Percentiles rank a stretch among this genome's conserved stretches.
These are phyloP conservation scores for Sugiyamaella marilandica DNA, from an alignment of 805 yeast genomes.

Conservation along the genomic window DNA sequence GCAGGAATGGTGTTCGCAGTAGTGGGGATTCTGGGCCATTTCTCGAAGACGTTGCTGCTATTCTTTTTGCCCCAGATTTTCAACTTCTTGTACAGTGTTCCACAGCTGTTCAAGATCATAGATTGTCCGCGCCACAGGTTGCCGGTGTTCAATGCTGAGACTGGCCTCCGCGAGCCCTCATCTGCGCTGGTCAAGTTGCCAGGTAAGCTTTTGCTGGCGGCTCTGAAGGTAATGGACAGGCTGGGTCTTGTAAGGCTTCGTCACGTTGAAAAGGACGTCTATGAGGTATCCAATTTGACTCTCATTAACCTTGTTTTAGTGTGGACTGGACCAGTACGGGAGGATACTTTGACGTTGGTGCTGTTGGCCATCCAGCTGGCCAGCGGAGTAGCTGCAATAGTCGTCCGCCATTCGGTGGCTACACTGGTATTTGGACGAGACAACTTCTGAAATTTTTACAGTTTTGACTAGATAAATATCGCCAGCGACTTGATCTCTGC, in stretches of 20 bases:
- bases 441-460: slow-evolving; percentile 43
- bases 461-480: neutral
- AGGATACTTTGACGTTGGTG: slow-evolving; percentile 62
- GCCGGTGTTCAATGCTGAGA: slow-evolving; percentile 65
- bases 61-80: slow-evolving; percentile 88
- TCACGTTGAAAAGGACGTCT: slow-evolving; percentile 28
- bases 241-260: slow-evolving; percentile 48
- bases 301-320: slow-evolving; percentile 77
- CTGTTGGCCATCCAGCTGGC: slow-evolving; percentile 59
- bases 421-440: slow-evolving; percentile 86
- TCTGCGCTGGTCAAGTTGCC: slow-evolving; percentile 31
- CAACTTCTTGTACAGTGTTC: slow-evolving; percentile 86
- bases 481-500: too few species aligned
- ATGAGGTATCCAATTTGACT: slow-evolving; percentile 73
- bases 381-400: slow-evolving; percentile 61
- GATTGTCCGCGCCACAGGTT: slow-evolving; percentile 95
- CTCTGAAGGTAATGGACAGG: slow-evolving; percentile 45
- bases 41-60: slow-evolving; percentile 82
- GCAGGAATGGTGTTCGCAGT: slow-evolving; percentile 99
- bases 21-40: slow-evolving; percentile 93
- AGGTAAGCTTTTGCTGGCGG: slow-evolving; percentile 14
- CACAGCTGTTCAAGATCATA: slow-evolving; percentile 79
- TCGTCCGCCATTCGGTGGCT: slow-evolving; percentile 77
- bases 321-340: slow-evolving; percentile 86
- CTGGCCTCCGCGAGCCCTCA: slow-evolving; percentile 76